These are phyloP conservation scores for Venturia carpophila DNA, from an alignment of 2,329 filamentous ascomycete genomes.

Conservation along the genomic window DNA sequence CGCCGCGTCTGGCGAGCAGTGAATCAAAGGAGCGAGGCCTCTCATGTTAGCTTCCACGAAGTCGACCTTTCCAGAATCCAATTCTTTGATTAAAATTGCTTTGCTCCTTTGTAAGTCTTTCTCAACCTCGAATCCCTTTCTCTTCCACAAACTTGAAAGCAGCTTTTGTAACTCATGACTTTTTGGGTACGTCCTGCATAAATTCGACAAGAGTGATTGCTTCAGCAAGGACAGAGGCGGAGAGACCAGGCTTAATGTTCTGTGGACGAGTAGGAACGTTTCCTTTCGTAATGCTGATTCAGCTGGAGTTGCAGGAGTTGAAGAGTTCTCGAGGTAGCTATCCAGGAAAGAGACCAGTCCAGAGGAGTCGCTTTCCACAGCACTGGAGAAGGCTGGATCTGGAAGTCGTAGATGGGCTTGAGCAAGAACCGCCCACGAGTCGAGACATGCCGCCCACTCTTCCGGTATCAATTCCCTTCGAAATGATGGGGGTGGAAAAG, in stretches of 20 bases:
- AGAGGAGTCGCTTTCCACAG: constrained; percentile 50
- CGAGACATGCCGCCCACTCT: constrained; percentile 72
- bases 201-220: constrained; percentile 61
- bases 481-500: constrained; percentile 62
- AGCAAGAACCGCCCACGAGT: constrained; percentile 65
- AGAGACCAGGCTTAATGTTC: constrained; percentile 45
- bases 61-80: constrained; percentile 56
- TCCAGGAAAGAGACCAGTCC: constrained; percentile 52
- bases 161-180: constrained; percentile 47
- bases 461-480: constrained; percentile 55
- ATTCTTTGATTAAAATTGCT: constrained; percentile 50
- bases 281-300: constrained; percentile 50
- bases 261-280: constrained; percentile 56
- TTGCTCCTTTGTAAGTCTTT: constrained; percentile 53
- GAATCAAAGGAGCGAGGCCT: constrained; percentile 55
- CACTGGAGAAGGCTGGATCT: constrained; percentile 46
- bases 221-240: constrained; percentile 45
- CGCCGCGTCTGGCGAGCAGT: constrained; percentile 49
- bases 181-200: constrained; percentile 60
- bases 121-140: constrained; percentile 41
- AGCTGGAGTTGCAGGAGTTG: background rate
- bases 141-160: constrained; percentile 46
- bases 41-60: constrained; percentile 49
- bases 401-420: constrained; percentile 56
- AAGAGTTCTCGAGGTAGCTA: constrained; percentile 55